phyloP scores from a whole-genome alignment of 2,329 filamentous ascomycete genomes.

The Ascochyta viciae-villosae region DNA sequence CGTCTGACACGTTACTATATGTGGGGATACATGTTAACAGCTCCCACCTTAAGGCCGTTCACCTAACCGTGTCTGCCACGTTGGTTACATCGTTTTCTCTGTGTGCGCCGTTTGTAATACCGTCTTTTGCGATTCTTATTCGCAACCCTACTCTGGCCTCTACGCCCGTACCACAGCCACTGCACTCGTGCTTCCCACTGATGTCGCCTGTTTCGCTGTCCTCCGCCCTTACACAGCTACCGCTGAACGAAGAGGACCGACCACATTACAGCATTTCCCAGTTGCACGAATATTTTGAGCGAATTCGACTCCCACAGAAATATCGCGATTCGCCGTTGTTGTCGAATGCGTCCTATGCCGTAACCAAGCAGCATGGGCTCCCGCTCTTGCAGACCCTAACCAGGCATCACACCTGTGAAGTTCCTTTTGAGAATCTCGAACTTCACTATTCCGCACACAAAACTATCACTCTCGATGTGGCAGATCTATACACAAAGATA shows the following conservation, averaged over 20 bases:
- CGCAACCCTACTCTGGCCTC: too few relatives aligned
- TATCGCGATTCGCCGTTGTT: slow-evolving; percentile 10
- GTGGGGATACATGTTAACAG: too few relatives aligned
- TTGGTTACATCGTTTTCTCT: too few relatives aligned
- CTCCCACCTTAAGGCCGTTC: too few relatives aligned
- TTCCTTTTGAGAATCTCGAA: slow-evolving; percentile 21
- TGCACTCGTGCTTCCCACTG: neutral
- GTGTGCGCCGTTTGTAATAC: too few relatives aligned
- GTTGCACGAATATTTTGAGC: slow-evolving; percentile 11
- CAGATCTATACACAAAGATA: slow-evolving; percentile 58
- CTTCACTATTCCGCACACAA: slow-evolving; percentile 47
- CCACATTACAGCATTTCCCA: slow-evolving; percentile 10
- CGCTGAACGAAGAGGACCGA: slow-evolving; percentile 12
- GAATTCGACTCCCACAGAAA: slow-evolving; percentile 8
- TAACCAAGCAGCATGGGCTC: slow-evolving; percentile 11
- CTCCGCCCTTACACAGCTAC: slow-evolving; percentile 11
- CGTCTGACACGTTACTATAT: too few relatives aligned
- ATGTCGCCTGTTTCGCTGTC: neutral
- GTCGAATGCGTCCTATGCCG: slow-evolving; percentile 4
- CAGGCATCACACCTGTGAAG: slow-evolving; percentile 3
- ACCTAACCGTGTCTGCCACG: too few relatives aligned
- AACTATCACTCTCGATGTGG: slow-evolving; percentile 54
- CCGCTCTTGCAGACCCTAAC: slow-evolving; percentile 14
- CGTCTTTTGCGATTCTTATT: too few relatives aligned
- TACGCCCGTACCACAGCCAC: too few relatives aligned